Conservation (phyloP, 1,284 basidiomycete species). For the Coniophora puteana region DNA sequence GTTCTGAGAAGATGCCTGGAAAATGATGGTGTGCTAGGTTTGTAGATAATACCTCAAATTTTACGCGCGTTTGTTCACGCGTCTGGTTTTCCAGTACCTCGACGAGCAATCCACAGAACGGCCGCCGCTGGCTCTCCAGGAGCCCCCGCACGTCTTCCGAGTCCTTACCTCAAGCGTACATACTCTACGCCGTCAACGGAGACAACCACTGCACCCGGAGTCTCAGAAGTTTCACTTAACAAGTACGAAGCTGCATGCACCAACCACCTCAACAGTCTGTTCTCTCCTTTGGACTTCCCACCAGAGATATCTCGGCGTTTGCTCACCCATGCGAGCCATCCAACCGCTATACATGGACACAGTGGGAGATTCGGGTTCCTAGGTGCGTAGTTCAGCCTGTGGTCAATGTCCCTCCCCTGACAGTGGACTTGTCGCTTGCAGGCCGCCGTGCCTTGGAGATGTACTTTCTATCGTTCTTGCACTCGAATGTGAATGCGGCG, state of each 20-base stretch:
- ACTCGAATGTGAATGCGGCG: slow-evolving; percentile 48
- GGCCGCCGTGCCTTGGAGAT: slow-evolving; percentile 72
- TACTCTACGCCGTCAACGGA: not conserved
- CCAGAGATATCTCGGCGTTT: slow-evolving; percentile 64
- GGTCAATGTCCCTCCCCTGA: not conserved
- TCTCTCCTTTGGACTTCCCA: slow-evolving; percentile 65
- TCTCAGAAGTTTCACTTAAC: slow-evolving; percentile 1
- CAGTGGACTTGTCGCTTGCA: slow-evolving; percentile 24
- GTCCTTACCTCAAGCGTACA: not conserved
- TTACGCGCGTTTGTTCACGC: too few species aligned
- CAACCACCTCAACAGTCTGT: slow-evolving; percentile 56
- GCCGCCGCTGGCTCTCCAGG: too few species aligned
- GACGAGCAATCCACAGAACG: not conserved
- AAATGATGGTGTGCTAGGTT: too few species aligned
- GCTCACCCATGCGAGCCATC: slow-evolving; percentile 73
- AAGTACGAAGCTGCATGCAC: not conserved
- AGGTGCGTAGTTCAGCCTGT: slow-evolving; percentile 37
- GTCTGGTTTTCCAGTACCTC: too few species aligned
- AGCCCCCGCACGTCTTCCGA: too few species aligned
- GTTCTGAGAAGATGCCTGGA: too few species aligned
- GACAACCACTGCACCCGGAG: not conserved
- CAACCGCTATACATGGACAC: slow-evolving; percentile 58
- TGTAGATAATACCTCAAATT: too few species aligned
- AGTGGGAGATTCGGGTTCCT: slow-evolving; percentile 69
- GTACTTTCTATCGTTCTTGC: slow-evolving; percentile 70